Base-by-base conservation (phyloP, 2,329 filamentous ascomycete species). In the Dactylellina sp. region DNA sequence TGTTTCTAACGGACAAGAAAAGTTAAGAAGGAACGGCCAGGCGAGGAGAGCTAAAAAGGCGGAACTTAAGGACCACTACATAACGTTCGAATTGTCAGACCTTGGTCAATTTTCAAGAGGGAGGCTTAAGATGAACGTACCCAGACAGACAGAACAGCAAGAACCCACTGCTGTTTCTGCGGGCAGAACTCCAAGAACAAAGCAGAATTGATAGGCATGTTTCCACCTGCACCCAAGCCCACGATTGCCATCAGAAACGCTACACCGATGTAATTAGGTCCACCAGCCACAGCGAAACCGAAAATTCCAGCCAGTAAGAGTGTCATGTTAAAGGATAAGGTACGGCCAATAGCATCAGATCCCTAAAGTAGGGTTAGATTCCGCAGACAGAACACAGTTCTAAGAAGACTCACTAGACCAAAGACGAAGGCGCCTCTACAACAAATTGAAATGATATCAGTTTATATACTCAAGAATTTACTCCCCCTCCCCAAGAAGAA, bases 61-160 rank as follows among this genome's bases (percentile, higher is more conserved):
- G 79, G 95, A 91, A 4, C 92, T 92, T 16, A 96, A 82, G 0
- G 92, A 91, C 91, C 92, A 96, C 89, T 91, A 95, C 6, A 14
- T 84, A 81, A 18, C 82, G 79, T 62, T 83, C 46, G 57, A 24
- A 47, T 7, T 5, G 35, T 65, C 24, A 68, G 39, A 83, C 82
- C 85, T 7, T 81, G 80, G 40, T 85, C 7, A 35, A 37, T 20
- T 24, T 52, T 18, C 35, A 5, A 18, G 39, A 12, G 28, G 37
- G 3, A 18, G 14, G n/a, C n/a, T 28, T 39, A 20, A 12, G 11
- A 25, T 11, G 40, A 56, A 65, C 61, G 22, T 40, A 74, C 70
- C 70, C 70, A 74, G 40, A 74, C 56, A 4, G 46, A 50, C 0
- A 89, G 80, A 2, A 88, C 80, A 0, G 87, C 89, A 16, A 89